phyloP scores from a whole-genome alignment of 2,329 filamentous ascomycete genomes.

The Byssoonygena ceratinophila region DNA sequence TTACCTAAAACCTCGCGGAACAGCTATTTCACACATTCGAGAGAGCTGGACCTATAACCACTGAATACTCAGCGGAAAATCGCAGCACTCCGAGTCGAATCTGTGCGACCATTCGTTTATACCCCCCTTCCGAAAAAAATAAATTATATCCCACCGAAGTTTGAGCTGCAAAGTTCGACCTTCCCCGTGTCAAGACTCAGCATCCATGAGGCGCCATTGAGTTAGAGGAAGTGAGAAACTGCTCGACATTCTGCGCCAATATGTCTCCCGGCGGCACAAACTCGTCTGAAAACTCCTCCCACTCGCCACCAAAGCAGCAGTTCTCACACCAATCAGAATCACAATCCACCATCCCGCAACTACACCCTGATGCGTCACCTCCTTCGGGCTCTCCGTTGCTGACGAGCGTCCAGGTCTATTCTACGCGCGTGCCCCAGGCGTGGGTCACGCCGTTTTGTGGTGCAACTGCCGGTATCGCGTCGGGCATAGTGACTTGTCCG shows the following conservation, averaged over 20 bases:
- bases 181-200: conserved; percentile 26
- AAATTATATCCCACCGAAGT: too few species aligned
- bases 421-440: conserved; percentile 43
- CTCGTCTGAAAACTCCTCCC: conserved; percentile 27
- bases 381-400: conserved; percentile 24
- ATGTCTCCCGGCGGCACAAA: conserved; percentile 39
- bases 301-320: conserved; percentile 23
- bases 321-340: conserved; percentile 8
- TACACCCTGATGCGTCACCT: conserved; percentile 24
- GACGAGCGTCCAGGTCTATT: conserved; percentile 33
- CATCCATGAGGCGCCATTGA: conserved; percentile 35
- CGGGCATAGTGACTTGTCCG: conserved; percentile 88
- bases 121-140: too few species aligned
- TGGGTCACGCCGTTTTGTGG: conserved; percentile 74
- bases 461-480: conserved; percentile 80
- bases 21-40: conserved; percentile 20
- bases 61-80: neutral
- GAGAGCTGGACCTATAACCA: neutral
- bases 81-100: neutral
- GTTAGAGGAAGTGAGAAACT: conserved; percentile 30
- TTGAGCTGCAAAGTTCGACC: conserved; percentile 5
- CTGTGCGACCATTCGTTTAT: neutral
- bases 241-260: conserved; percentile 29
- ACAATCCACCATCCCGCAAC: conserved; percentile 18
- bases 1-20: conserved; percentile 22